Conservation (phyloP, 2,329 filamentous ascomycete species). For the Tolypocladium nubicola region DNA sequence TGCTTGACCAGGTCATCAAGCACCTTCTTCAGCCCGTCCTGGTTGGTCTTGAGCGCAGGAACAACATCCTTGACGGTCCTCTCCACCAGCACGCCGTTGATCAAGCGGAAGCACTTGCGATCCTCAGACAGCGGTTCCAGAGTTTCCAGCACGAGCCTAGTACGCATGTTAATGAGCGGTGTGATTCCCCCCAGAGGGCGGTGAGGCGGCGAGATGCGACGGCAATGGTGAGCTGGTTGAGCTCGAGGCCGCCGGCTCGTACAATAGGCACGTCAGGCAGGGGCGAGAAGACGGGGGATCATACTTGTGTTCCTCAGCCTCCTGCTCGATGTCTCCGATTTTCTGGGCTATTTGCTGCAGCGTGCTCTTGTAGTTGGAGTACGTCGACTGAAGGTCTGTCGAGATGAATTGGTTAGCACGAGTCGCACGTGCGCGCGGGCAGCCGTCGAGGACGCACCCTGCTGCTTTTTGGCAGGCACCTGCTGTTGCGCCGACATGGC, state of each 20-base stretch:
- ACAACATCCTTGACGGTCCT: constrained; percentile 87
- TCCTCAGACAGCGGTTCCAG: constrained; percentile 70
- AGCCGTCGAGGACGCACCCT: constrained; percentile 38
- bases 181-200: constrained; percentile 2
- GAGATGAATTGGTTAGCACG: constrained; percentile 2
- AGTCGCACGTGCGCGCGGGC: constrained; percentile 2
- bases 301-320: constrained; percentile 95
- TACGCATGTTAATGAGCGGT: constrained; percentile 11
- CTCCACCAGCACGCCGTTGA: constrained; percentile 93
- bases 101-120: constrained; percentile 97
- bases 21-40: constrained; percentile 87
- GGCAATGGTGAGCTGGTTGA: background rate
- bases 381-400: constrained; percentile 69
- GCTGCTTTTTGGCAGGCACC: constrained; percentile 58
- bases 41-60: constrained; percentile 84
- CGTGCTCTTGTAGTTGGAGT: constrained; percentile 65
- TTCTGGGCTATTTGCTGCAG: constrained; percentile 91
- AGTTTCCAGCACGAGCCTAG: constrained; percentile 87
- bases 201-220: constrained; percentile 27
- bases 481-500: constrained; percentile 36
- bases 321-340: constrained; percentile 95
- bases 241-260: background rate
- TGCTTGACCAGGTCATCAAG: constrained; percentile 91
- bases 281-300: background rate
- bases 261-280: background rate